phyloP scores from a whole-genome alignment of 2,329 filamentous ascomycete species.

The Scedosporium boydii region DNA sequence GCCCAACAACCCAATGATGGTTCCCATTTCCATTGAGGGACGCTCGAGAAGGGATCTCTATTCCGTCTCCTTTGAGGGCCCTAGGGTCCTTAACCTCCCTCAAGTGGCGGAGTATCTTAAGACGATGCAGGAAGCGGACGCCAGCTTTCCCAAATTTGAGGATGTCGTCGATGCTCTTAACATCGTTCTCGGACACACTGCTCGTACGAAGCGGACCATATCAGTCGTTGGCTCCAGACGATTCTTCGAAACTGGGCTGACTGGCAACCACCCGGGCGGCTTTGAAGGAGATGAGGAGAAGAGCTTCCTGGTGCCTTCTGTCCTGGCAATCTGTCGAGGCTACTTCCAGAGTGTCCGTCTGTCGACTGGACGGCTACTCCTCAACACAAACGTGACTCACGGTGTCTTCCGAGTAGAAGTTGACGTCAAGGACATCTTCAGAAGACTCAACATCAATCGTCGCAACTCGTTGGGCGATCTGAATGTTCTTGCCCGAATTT shows the following conservation, averaged over 20 bases:
- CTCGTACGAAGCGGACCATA: constrained; percentile 25
- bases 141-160: constrained; percentile 33
- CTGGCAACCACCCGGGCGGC: neutral
- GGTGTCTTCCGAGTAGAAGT: constrained; percentile 38
- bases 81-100: neutral
- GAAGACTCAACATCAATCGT: neutral
- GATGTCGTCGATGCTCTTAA: constrained; percentile 41
- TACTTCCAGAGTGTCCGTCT: constrained; percentile 47
- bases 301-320: constrained; percentile 16
- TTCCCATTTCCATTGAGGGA: constrained; percentile 3
- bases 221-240: constrained; percentile 35
- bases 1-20: neutral
- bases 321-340: constrained; percentile 31
- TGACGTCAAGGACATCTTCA: constrained; percentile 24
- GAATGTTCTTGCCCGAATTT: neutral
- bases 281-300: constrained; percentile 20
- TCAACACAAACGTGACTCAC: constrained; percentile 47
- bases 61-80: neutral
- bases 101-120: constrained; percentile 32
- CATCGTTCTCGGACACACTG: constrained; percentile 36
- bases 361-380: constrained; percentile 41
- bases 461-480: neutral
- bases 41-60: neutral
- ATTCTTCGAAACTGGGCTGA: constrained; percentile 30
- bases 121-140: constrained; percentile 28